Evolutionary conservation across 345 rosid species (phyloP).

Genomic region (Reutealis trisperma): DNA sequence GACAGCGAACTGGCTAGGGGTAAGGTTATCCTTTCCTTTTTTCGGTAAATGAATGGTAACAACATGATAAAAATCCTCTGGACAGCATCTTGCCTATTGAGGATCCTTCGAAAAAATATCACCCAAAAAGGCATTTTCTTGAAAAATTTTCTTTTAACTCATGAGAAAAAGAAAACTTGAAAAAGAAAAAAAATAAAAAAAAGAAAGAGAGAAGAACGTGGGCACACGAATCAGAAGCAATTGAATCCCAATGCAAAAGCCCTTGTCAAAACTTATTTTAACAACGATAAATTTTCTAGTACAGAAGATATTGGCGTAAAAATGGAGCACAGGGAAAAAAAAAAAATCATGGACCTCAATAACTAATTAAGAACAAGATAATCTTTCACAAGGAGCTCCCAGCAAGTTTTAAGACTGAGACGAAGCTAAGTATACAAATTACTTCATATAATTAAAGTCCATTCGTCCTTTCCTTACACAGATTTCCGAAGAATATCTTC

Average conservation of each 20-base stretch:
- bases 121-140: not conserved
- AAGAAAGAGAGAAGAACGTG: not conserved
- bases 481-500: constrained; percentile 64
- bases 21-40: no score
- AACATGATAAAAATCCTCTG: no score
- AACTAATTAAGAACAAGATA: not conserved
- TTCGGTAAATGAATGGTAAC: no score
- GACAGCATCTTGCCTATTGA: not conserved
- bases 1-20: no score
- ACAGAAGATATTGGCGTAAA: constrained; percentile 2
- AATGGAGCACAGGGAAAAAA: not conserved
- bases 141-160: not conserved
- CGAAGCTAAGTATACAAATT: not conserved
- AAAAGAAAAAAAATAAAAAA: not conserved
- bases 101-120: not conserved
- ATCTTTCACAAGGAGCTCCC: constrained; percentile 5
- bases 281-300: not conserved
- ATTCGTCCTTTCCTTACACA: constrained; percentile 27
- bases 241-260: not conserved
- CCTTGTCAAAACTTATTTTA: not conserved
- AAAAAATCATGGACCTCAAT: not conserved
- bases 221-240: not conserved
- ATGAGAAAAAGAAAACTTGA: not conserved
- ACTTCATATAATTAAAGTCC: not conserved
- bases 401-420: not conserved